These are phyloP conservation scores for Talaromyces sp. DNA, from an alignment of 2,329 filamentous ascomycete species.

Conservation along the genomic window DNA sequence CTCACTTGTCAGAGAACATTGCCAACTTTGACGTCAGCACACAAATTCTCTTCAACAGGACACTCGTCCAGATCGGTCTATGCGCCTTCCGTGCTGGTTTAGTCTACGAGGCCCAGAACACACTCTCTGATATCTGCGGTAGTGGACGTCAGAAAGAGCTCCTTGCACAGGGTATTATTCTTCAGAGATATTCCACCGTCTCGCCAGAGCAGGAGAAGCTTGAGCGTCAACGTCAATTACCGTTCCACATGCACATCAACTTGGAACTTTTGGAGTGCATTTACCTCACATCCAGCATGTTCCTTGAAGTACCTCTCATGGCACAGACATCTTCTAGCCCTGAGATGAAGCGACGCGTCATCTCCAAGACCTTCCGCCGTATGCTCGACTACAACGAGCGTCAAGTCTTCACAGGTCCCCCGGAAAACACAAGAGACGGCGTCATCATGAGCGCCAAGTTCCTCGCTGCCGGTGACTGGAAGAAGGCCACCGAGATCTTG, in stretches of 20 bases:
- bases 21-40: constrained; percentile 93
- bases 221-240: constrained; percentile 93
- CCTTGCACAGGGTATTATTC: constrained; percentile 95
- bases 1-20: constrained; percentile 96
- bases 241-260: constrained; percentile 99
- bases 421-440: constrained; percentile 97
- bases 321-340: constrained; percentile 95
- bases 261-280: constrained; percentile 96
- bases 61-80: constrained; percentile 93
- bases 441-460: constrained; percentile 99
- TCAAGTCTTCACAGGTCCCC: constrained; percentile 97
- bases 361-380: constrained; percentile 98
- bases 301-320: constrained; percentile 93
- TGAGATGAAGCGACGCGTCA: constrained; percentile 94
- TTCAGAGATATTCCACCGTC: constrained; percentile 94
- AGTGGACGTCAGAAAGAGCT: constrained; percentile 97
- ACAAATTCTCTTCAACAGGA: constrained; percentile 98
- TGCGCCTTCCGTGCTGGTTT: constrained; percentile 97
- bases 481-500: constrained; percentile 89
- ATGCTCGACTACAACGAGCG: constrained; percentile 99
- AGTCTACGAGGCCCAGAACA: constrained; percentile 96
- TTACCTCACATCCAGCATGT: constrained; percentile 98
- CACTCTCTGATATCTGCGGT: constrained; percentile 95
- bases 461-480: constrained; percentile 95
- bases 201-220: constrained; percentile 96